Conservation (phyloP, 352 stramenopile genomes). For the Pythium guiyangense region DNA sequence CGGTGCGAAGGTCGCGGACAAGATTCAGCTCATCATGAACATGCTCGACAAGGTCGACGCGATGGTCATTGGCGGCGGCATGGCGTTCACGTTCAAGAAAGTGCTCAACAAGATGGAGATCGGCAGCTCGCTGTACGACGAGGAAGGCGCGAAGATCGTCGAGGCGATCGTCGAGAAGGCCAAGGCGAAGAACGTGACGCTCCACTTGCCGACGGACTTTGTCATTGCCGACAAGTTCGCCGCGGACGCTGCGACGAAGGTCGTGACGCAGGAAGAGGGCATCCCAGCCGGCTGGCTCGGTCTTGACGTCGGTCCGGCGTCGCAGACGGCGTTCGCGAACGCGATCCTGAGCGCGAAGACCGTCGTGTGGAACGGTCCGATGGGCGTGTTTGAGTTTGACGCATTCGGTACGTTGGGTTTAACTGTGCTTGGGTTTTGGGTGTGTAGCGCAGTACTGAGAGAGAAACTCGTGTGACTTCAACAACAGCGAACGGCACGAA, state of each 20-base stretch:
- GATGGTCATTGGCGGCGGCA: conserved; percentile 98
- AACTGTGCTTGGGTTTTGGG: background rate
- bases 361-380: conserved; percentile 99
- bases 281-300: conserved; percentile 98
- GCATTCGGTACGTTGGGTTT: conserved; percentile 81
- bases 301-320: conserved; percentile 98
- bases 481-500: conserved; percentile 89
- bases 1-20: conserved; percentile 99
- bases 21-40: conserved; percentile 99
- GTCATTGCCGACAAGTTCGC: conserved; percentile 98
- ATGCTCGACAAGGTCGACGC: conserved; percentile 99
- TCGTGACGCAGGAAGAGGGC: conserved; percentile 86
- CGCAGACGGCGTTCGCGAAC: conserved; percentile 72
- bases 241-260: conserved; percentile 90
- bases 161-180: conserved; percentile 96
- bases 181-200: conserved; percentile 95
- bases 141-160: conserved; percentile 82
- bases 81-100: conserved; percentile 99
- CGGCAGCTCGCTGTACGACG: conserved; percentile 92
- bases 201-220: conserved; percentile 97
- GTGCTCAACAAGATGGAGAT: conserved; percentile 96
- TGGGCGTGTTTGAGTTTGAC: conserved; percentile 99
- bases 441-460: too few species aligned
- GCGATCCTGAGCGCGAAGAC: conserved; percentile 90
- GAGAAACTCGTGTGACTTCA: too few species aligned